Evolutionary conservation across 768 basidiomycete species (phyloP), one percentile per base, ranked within the genome.

Genomic region (Sarcodon sp.): DNA sequence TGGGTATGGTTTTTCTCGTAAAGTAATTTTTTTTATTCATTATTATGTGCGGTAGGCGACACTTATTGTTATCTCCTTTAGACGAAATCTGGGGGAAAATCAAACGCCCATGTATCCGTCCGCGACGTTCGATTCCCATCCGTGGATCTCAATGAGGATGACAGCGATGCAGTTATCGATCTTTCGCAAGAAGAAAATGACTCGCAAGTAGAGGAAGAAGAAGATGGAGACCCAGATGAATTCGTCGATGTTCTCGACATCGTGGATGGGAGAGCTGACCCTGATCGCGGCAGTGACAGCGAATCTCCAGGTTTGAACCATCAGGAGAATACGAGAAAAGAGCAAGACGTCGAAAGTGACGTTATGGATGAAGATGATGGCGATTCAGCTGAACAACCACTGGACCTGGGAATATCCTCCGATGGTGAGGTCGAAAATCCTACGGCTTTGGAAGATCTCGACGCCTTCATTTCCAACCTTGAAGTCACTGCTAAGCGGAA

Each of bases 401-500:
- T 69, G 3, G 69, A 62, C 31, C 59, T 58, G 4, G 56, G 39
- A 46, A 56, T 52, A 16, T 54, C 55, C 10, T 50, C 69, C 3
- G 80, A 78, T 4, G 70, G 66, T 21, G 72, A 74, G 11, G 21
- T 27, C 21, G 72, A 69, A 1, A 69, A 70, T n/a, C 69, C 71
- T 0, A 75, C 70, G 52, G 80, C 80, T 0, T 69, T 91, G 7
- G 77, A 79, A 16, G 74, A 78, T 35, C 76, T 97, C 2, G 78
- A 82, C 50, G 68, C 64, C 12, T 88, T 89, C 55, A 78, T 96
- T 43, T 75, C 80, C 0, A 70, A 64, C 12, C 76, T 94, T 44
- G 79, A 82, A 50, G 61, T 77, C 3, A 61, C 76, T 10, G 73
- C 75, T 53, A 90, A 91, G 64, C 79, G 89, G 50, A 89, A 89